Conservation (phyloP, 2,329 filamentous ascomycete species). For the Scolecobasidium constrictum region DNA sequence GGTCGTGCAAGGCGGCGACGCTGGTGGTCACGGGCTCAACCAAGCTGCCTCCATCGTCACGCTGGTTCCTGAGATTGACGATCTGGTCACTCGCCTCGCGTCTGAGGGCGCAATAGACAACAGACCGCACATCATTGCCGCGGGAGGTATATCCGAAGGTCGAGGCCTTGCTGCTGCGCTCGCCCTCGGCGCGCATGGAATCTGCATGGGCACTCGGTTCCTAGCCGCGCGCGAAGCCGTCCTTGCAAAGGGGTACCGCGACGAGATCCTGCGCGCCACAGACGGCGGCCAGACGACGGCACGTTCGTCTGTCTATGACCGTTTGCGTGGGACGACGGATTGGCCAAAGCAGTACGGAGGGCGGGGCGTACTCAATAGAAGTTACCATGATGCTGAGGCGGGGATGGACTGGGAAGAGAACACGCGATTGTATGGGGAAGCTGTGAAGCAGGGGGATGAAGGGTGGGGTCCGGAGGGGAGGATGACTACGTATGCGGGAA, state of each 20-base stretch:
- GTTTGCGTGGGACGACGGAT: slow-evolving; percentile 42
- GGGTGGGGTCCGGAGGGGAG: slow-evolving; percentile 43
- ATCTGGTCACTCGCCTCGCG: slow-evolving; percentile 28
- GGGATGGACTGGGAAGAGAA: slow-evolving; percentile 32
- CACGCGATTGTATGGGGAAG: slow-evolving; percentile 34
- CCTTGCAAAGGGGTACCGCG: slow-evolving; percentile 35
- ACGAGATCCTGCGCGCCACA: slow-evolving; percentile 32
- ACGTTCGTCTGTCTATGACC: slow-evolving; percentile 41
- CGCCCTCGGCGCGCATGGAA: slow-evolving; percentile 40
- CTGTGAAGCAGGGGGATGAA: slow-evolving; percentile 31
- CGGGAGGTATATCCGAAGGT: slow-evolving; percentile 49
- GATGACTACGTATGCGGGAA: slow-evolving; percentile 53
- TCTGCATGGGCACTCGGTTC: slow-evolving; percentile 54
- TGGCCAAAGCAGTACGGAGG: slow-evolving; percentile 50
- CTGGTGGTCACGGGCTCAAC: slow-evolving; percentile 51
- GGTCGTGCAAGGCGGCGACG: slow-evolving; percentile 53
- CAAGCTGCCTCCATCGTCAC: slow-evolving; percentile 43
- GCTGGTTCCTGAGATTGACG: slow-evolving; percentile 46
- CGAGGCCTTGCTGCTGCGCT: slow-evolving; percentile 45
- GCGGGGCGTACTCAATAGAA: slow-evolving; percentile 47
- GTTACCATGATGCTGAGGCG: slow-evolving; percentile 29
- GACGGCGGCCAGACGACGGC: slow-evolving; percentile 43
- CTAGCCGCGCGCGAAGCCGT: slow-evolving; percentile 41
- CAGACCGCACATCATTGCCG: slow-evolving; percentile 37
- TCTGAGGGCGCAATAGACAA: slow-evolving; percentile 18